phyloP scores from a whole-genome alignment of 306 rosid species.

The Canavalia ensiformis region DNA sequence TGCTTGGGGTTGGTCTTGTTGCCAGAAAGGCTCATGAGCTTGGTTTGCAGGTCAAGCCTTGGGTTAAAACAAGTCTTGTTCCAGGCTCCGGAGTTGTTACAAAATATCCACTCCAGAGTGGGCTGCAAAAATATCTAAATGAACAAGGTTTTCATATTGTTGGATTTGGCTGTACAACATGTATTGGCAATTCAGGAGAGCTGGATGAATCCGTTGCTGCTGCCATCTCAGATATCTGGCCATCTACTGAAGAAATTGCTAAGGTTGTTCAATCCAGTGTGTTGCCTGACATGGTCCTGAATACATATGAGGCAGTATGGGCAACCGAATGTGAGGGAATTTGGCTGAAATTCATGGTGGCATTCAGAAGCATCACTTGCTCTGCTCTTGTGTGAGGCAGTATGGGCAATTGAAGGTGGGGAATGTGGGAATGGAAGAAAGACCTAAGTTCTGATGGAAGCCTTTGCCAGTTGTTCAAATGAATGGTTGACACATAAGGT shows the following conservation, averaged over 20 bases:
- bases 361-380: too few species aligned
- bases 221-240: slow-evolving; percentile 93
- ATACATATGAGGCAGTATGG: slow-evolving; percentile 86
- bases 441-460: too few species aligned
- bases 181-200: slow-evolving; percentile 96
- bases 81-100: slow-evolving; percentile 98
- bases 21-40: slow-evolving; percentile 91
- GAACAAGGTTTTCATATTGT: slow-evolving; percentile 93
- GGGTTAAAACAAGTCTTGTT: slow-evolving; percentile 99
- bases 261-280: slow-evolving; percentile 95
- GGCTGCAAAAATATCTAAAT: slow-evolving; percentile 80
- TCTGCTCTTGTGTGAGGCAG: too few species aligned
- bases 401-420: too few species aligned
- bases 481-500: too few species aligned
- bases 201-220: slow-evolving; percentile 80
- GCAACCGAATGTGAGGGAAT: slow-evolving; percentile 88
- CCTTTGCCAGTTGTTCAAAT: too few species aligned
- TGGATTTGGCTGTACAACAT: slow-evolving; percentile 97
- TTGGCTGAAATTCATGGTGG: too few species aligned
- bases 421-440: too few species aligned
- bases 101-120: slow-evolving; percentile 89
- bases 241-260: slow-evolving; percentile 83
- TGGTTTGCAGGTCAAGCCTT: slow-evolving; percentile 96
- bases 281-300: slow-evolving; percentile 82
- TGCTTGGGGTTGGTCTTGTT: slow-evolving; percentile 97